Percentiles rank a stretch among this genome's conserved stretches.
Evolutionary conservation across 352 stramenopile species (phyloP).

Genomic region (Globisporangium cystogenes): DNA sequence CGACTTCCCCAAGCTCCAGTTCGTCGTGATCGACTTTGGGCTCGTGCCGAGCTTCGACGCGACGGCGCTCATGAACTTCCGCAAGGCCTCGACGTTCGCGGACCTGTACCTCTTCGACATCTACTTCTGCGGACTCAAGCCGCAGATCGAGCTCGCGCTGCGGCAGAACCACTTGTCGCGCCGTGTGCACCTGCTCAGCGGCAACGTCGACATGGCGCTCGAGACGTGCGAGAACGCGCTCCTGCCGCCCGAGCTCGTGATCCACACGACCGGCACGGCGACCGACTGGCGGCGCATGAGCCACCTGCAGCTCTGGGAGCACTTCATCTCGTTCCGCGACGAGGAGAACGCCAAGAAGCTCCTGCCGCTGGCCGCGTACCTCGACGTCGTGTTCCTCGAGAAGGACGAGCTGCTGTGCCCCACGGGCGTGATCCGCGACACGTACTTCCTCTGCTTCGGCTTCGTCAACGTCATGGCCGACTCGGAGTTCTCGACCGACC

Average conservation of each 20-base stretch:
- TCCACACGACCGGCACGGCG: constrained; percentile 23
- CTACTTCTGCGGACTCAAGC: constrained; percentile 71
- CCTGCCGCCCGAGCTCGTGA: constrained; percentile 35
- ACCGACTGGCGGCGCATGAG: constrained; percentile 60
- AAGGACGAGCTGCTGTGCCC: constrained; percentile 32
- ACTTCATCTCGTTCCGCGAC: constrained; percentile 45
- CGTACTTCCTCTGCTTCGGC: constrained; percentile 74
- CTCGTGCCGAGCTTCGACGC: constrained; percentile 75
- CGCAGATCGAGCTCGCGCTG: constrained; percentile 35
- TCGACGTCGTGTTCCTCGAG: constrained; percentile 50
- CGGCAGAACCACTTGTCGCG: constrained; percentile 40
- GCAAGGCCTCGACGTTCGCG: constrained; percentile 52
- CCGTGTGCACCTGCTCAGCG: constrained; percentile 42
- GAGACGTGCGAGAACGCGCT: constrained; percentile 65
- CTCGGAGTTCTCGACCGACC: constrained; percentile 51
- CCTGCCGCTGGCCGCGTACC: constrained; percentile 46
- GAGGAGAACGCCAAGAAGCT: constrained; percentile 32
- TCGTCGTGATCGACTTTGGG: constrained; percentile 74
- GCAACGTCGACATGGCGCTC: constrained; percentile 48
- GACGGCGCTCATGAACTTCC: constrained; percentile 71
- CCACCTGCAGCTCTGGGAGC: constrained; percentile 61
- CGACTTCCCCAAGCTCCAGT: constrained; percentile 52
- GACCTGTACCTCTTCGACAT: constrained; percentile 69
- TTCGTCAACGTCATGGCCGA: constrained; percentile 69
- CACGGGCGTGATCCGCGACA: constrained; percentile 38